Conservation (phyloP, 2,329 filamentous ascomycete genomes). For the Fusarium succisae region DNA sequence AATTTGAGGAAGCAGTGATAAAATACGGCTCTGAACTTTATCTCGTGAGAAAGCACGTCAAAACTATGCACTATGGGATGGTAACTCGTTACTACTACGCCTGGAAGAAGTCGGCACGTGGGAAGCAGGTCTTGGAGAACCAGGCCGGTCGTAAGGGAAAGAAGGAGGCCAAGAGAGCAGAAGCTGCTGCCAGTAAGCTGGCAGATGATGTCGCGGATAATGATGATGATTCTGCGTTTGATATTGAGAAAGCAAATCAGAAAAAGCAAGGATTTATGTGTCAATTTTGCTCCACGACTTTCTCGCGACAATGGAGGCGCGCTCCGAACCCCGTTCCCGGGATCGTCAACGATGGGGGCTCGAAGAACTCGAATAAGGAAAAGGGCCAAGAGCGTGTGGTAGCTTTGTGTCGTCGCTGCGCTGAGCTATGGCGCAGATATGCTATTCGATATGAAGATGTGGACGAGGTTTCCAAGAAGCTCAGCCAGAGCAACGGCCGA, state of each 20-base stretch:
- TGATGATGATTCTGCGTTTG: slow-evolving; percentile 94
- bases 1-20: slow-evolving; percentile 89
- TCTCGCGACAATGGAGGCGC: slow-evolving; percentile 89
- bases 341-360: slow-evolving; percentile 70
- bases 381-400: slow-evolving; percentile 79
- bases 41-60: slow-evolving; percentile 84
- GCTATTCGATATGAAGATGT: slow-evolving; percentile 95
- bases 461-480: slow-evolving; percentile 90
- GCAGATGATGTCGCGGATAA: slow-evolving; percentile 94
- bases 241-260: slow-evolving; percentile 81
- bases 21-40: slow-evolving; percentile 93
- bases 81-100: slow-evolving; percentile 96
- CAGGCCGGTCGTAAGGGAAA: slow-evolving; percentile 89
- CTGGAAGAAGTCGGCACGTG: slow-evolving; percentile 94
- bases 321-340: slow-evolving; percentile 82
- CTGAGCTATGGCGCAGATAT: slow-evolving; percentile 94
- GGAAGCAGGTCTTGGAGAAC: slow-evolving; percentile 88
- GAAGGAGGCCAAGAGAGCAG: slow-evolving; percentile 81
- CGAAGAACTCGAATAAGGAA: slow-evolving; percentile 72
- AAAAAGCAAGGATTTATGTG: slow-evolving; percentile 89
- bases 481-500: slow-evolving; percentile 79
- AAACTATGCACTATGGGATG: slow-evolving; percentile 79
- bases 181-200: slow-evolving; percentile 77
- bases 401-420: slow-evolving; percentile 89
- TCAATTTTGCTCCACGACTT: slow-evolving; percentile 87